Conservation (phyloP, 2,329 filamentous ascomycete genomes). For the Onygena corvina region DNA sequence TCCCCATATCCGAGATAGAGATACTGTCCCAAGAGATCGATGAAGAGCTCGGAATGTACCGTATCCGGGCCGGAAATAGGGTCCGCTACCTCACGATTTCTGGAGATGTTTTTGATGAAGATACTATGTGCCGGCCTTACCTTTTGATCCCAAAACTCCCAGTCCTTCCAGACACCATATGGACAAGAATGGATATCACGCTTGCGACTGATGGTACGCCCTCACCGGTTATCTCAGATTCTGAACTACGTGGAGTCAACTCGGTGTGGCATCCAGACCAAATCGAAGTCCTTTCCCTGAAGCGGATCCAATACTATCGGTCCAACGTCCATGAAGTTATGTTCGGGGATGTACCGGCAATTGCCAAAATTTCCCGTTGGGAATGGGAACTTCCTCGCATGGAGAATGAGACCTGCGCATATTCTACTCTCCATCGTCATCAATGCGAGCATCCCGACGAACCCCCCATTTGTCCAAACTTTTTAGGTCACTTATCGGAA, state of each 20-base stretch:
- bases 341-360: background rate
- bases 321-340: constrained; percentile 5
- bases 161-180: constrained; percentile 19
- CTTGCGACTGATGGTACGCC: constrained; percentile 11
- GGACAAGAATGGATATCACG: constrained; percentile 19
- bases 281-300: background rate
- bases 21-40: constrained; percentile 1
- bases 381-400: constrained; percentile 8
- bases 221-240: background rate
- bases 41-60: background rate
- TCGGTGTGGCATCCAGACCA: background rate
- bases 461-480: background rate
- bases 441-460: background rate
- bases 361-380: constrained; percentile 10
- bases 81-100: constrained; percentile 19
- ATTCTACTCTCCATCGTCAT: background rate
- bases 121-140: constrained; percentile 25
- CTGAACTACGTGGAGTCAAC: background rate
- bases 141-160: constrained; percentile 23
- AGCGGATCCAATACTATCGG: background rate
- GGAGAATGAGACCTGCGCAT: constrained; percentile 7
- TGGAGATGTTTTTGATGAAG: constrained; percentile 20
- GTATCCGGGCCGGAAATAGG: background rate
- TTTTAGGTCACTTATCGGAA: constrained; percentile 9
- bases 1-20: constrained; percentile 6